phyloP scores from a whole-genome alignment of 768 basidiomycete species.

The Boletus pseudo-olivaceus region DNA sequence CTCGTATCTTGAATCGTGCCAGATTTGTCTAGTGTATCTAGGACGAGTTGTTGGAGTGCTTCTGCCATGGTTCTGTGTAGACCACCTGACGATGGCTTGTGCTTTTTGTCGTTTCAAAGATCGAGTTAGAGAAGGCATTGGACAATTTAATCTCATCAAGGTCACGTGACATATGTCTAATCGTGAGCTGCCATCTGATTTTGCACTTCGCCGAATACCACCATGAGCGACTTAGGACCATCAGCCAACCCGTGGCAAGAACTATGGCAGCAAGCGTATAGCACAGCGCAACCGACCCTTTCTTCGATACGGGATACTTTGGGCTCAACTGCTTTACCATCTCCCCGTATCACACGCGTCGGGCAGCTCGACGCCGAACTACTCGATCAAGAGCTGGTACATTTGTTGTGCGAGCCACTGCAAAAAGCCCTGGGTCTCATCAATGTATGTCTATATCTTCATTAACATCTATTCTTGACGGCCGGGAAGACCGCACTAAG shows the following conservation, averaged over 20 bases:
- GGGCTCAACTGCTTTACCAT: conserved; percentile 26
- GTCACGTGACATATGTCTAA: conserved; percentile 11
- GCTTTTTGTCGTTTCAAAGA: neutral
- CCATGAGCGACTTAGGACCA: conserved; percentile 14
- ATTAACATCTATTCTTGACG: conserved; percentile 14
- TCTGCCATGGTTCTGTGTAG: conserved; percentile 56
- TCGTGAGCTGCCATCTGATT: too few relatives aligned
- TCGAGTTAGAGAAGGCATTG: neutral
- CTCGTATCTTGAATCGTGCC: conserved; percentile 66
- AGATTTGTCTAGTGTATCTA: conserved; percentile 62
- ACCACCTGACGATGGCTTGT: conserved; percentile 2
- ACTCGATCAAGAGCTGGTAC: conserved; percentile 83
- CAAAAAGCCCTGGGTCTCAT: conserved; percentile 64
- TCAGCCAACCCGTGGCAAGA: conserved; percentile 21
- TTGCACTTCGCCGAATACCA: neutral
- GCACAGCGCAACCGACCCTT: conserved; percentile 53
- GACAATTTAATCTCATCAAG: conserved; percentile 15
- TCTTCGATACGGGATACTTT: conserved; percentile 44
- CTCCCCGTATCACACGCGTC: conserved; percentile 66
- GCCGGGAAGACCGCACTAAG: conserved; percentile 50
- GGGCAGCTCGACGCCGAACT: conserved; percentile 90
- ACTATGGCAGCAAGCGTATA: conserved; percentile 64
- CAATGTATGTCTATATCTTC: conserved; percentile 46
- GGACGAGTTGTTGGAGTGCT: conserved; percentile 71
- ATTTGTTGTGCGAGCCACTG: conserved; percentile 80